phyloP scores from a whole-genome alignment of 805 yeast species.

The Metschnikowia arizonensis region DNA sequence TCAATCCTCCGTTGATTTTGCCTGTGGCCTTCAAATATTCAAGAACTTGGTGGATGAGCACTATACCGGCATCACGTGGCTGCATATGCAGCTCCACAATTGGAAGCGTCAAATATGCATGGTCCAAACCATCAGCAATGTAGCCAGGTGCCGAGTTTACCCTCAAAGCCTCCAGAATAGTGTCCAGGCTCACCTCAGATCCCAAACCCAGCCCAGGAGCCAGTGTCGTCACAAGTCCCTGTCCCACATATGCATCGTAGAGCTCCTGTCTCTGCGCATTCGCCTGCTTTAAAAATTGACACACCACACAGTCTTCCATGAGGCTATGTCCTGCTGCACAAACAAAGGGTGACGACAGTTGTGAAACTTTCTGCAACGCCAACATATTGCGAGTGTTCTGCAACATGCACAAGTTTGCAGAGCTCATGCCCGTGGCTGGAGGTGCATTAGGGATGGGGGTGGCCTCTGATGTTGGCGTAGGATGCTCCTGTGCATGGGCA shows the following conservation, averaged over 20 bases:
- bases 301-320: neutral
- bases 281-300: neutral
- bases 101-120: neutral
- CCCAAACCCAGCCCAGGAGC: too few species aligned
- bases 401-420: neutral
- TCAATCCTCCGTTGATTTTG: neutral
- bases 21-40: neutral
- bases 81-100: neutral
- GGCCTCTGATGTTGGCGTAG: neutral
- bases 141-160: neutral
- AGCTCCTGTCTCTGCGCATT: neutral
- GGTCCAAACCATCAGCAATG: neutral
- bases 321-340: neutral
- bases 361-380: neutral
- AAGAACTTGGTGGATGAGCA: conserved; percentile 1
- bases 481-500: too few species aligned
- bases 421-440: conserved; percentile 2
- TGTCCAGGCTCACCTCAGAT: neutral
- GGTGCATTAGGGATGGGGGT: neutral
- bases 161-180: neutral
- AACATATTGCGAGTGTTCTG: conserved; percentile 1
- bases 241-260: too few species aligned
- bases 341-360: neutral
- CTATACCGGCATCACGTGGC: neutral
- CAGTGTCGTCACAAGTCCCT: too few species aligned